Evolutionary conservation across 1,284 basidiomycete species (phyloP), one percentile per base, ranked within the genome.

Genomic region (Cryptococcus sp.): DNA sequence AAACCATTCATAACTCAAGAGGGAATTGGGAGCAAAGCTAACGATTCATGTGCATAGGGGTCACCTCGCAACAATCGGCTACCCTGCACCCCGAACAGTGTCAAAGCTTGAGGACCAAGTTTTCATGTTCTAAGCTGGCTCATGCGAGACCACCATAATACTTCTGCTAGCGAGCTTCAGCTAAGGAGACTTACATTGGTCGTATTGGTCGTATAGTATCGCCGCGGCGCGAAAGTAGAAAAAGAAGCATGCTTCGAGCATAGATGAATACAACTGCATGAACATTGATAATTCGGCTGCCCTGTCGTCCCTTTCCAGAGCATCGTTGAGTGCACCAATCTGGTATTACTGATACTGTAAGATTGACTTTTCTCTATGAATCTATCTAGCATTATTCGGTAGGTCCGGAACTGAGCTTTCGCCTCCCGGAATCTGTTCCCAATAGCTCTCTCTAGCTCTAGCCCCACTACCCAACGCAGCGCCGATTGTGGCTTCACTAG

Each of bases 101-200:
- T 93, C 89, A 83, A 97, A 96, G 81, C 85, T 93, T 58, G 87
- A 84, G 58, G 93, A 97, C 78, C 87, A 93, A 84, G 91, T 91
- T 23, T 79, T 79, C 74, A 65, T 73, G 53, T 79, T 79, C 69
- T 79, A 75, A 59, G 29, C 41, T 22, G 4, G n/a, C 13, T 44
- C 41, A n/a, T 16, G 41, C n/a, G 17, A 40, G 22, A 13, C 29
- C 29, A 10, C 8, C 29, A 10, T 13, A 13, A 13, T 34, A 13
- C n/a, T 34, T 10, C 8, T 34, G 29, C 29, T 10, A 34, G 29
- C 29, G 2, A 34, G 13, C 8, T 10, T 34, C 13, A 10, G 29
- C 8, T 34, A 4, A 4, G 29, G 8, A 34, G 29, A 34, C 7
- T 25, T n/a, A 26, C 8, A 5, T 8, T 39, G 43, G 17, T 46